These are phyloP conservation scores for Cicer chorassanicum DNA, from an alignment of 306 rosid genomes.

Conservation along the genomic window DNA sequence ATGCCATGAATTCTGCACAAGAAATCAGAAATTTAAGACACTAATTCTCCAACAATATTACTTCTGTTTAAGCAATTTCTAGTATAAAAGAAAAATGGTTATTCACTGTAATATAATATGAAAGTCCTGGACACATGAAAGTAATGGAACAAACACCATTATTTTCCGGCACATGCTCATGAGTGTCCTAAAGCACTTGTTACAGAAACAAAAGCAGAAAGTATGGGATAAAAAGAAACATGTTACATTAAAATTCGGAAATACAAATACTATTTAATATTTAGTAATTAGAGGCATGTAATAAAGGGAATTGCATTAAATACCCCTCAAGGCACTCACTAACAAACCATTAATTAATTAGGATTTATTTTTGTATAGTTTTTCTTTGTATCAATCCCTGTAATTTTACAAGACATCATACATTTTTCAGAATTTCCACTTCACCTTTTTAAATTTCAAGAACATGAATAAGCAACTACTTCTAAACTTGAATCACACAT, in stretches of 20 bases:
- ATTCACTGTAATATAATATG: slow-evolving; percentile 15
- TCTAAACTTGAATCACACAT: slow-evolving; percentile 8
- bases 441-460: slow-evolving; percentile 5
- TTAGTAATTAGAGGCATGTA: not conserved
- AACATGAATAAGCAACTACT: not conserved
- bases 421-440: not conserved
- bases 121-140: slow-evolving; percentile 15
- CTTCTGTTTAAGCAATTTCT: slow-evolving; percentile 5
- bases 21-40: slow-evolving; percentile 43
- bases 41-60: slow-evolving; percentile 9
- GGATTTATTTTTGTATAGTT: not conserved
- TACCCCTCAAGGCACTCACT: not conserved
- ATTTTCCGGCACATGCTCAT: not conserved
- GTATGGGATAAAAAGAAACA: not conserved
- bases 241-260: not conserved
- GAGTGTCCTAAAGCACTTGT: not conserved
- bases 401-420: not conserved
- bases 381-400: not conserved
- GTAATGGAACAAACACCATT: slow-evolving; percentile 28
- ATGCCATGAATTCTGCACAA: slow-evolving; percentile 83
- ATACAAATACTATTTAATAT: not conserved
- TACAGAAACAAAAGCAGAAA: slow-evolving; percentile 19
- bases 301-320: not conserved
- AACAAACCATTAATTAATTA: slow-evolving; percentile 3
- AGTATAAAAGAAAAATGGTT: slow-evolving; percentile 14